These are phyloP conservation scores for Parsonsia alboflavescens DNA, from an alignment of 257 asterid genomes.

Conservation along the genomic window DNA sequence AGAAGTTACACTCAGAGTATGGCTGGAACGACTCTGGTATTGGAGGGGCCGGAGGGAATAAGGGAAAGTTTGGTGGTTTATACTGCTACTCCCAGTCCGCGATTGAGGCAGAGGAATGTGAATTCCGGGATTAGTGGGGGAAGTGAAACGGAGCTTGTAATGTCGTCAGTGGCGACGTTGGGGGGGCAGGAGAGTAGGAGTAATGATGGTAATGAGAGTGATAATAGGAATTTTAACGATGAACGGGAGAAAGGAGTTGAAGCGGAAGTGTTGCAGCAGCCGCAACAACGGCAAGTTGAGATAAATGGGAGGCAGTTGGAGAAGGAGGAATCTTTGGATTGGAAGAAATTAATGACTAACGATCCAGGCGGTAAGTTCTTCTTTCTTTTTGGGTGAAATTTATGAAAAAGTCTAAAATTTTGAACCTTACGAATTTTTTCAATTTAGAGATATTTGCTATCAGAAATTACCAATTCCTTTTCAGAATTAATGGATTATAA, in stretches of 20 bases:
- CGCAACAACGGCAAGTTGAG: constrained; percentile 30
- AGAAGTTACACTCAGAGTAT: constrained; percentile 9
- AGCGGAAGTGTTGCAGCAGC: constrained; percentile 14
- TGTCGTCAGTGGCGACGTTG: constrained; percentile 16
- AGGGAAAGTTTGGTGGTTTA: constrained; percentile 29
- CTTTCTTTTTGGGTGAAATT: background rate
- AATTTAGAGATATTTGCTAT: background rate
- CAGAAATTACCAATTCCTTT: background rate
- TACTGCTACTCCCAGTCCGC: constrained; percentile 32
- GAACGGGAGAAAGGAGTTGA: constrained; percentile 28
- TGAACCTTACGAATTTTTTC: background rate
- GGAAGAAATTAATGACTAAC: constrained; percentile 73
- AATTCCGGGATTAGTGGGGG: constrained; percentile 40
- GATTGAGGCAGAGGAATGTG: constrained; percentile 84
- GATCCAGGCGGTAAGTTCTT: constrained; percentile 56
- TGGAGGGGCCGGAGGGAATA: constrained; percentile 31
- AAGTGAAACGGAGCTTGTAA: constrained; percentile 15
- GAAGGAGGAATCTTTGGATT: constrained; percentile 65
- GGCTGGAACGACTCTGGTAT: constrained; percentile 26
- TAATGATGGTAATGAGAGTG: constrained; percentile 23
- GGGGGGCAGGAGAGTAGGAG: constrained; percentile 32
- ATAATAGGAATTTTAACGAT: constrained; percentile 27
- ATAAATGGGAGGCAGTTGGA: constrained; percentile 57
- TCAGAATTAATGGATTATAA: background rate
- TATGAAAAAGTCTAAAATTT: background rate